Evolutionary conservation across 2,329 filamentous ascomycete species (phyloP), one percentile per base, ranked within the genome.

Genomic region (Cyanodermella asteris): DNA sequence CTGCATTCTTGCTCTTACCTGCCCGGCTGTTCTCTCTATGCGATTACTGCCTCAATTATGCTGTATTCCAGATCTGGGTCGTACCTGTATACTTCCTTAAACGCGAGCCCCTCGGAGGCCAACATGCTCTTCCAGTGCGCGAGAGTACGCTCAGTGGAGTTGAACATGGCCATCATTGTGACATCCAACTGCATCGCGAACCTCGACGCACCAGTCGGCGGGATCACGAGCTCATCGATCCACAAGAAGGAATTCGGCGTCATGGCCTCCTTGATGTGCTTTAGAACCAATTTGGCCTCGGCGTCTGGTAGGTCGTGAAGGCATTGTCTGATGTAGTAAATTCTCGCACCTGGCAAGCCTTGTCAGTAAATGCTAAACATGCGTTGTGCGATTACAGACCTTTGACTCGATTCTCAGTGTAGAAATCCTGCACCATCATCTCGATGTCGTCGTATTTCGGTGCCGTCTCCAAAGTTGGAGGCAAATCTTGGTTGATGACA

Each of bases 401-500:
- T 20, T 36, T 41, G 12, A 47, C 29, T 1, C 41, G 39, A 28
- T 48, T 39, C 13, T 25, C 24, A 5, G 28, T 25, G 28, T 41
- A 45, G 21, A 46, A 41, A 24, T 42, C 33, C 31, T 43, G 29
- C 7, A 22, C 29, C 33, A 41, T 35, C 13, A 16, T 38, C 20
- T 40, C 39, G 1, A 52, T 38, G 0, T 44, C 46, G 1, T 39
- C 27, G 4, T 40, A 39, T 2, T 30, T 27, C 1, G 36, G 16
- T 2, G 44, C 35, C 4, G 38, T 30, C 6, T 36, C 29, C n/a
- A 52, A 35, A 3, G 39, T 38, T 13, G 40, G 30, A 2, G 42
- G 43, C 4, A 43, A 34, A 28, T 58, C 55, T 29, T 59, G 46
- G 3, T 58, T 32, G 7, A 56, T 36, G 4, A 55, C 33, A 4